Percentiles rank a stretch among this genome's conserved stretches.
Conservation (phyloP, 1,139 yeast genomes). For the Spathaspora jeffriesii region DNA sequence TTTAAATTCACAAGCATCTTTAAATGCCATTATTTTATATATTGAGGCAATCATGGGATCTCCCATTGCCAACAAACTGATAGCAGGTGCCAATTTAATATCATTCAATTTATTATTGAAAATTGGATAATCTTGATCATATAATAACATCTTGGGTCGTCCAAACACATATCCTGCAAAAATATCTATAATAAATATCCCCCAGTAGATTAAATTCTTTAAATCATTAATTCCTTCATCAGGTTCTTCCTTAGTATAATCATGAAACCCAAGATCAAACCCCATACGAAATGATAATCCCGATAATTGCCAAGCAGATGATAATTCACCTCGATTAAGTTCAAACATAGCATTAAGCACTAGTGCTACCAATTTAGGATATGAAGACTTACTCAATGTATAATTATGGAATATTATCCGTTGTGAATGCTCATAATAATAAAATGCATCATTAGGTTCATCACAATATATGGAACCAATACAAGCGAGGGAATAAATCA, state of each 20-base stretch:
- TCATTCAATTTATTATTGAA: slow-evolving; percentile 2
- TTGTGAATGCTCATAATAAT: slow-evolving; percentile 8
- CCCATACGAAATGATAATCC: slow-evolving; percentile 13
- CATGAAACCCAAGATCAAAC: slow-evolving; percentile 10
- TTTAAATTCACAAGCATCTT: slow-evolving; percentile 9
- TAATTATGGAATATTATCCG: slow-evolving; percentile 4
- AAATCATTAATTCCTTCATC: slow-evolving; percentile 7
- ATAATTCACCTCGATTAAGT: slow-evolving; percentile 10
- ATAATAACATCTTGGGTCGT: slow-evolving; percentile 9
- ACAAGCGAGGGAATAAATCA: slow-evolving; percentile 9
- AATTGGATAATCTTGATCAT: slow-evolving; percentile 5
- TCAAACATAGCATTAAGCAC: slow-evolving; percentile 9
- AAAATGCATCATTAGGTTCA: slow-evolving; percentile 6
- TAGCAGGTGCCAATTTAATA: slow-evolving; percentile 7
- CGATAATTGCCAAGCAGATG: slow-evolving; percentile 11
- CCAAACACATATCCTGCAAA: slow-evolving; percentile 11
- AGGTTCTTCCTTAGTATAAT: slow-evolving; percentile 6
- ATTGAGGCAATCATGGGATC: slow-evolving; percentile 11
- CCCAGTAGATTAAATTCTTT: slow-evolving; percentile 10
- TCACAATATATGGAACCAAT: slow-evolving; percentile 8
- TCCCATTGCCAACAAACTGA: slow-evolving; percentile 5
- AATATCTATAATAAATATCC: slow-evolving; percentile 10
- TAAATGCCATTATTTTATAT: slow-evolving; percentile 10
- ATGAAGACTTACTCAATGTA: slow-evolving; percentile 7
- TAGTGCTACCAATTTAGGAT: slow-evolving; percentile 10